Conservation (phyloP, 371 early-diverging fungal genomes). For the Mucor ambiguus region DNA sequence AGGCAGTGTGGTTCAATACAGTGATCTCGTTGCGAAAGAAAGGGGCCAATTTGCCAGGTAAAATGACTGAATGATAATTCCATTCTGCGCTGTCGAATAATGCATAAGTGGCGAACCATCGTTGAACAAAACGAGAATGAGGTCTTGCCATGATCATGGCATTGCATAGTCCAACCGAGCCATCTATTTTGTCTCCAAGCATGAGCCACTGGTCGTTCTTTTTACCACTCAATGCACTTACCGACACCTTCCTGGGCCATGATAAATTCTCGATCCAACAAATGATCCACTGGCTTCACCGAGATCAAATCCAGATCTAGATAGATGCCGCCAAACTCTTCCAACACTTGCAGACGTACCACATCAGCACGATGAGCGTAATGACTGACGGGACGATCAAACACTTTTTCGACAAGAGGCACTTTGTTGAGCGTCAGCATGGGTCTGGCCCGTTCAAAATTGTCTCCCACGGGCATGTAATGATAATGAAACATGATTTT, state of each 20-base stretch:
- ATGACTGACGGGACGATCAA: conserved; percentile 44
- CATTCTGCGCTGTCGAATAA: conserved; percentile 46
- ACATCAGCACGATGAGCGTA: conserved; percentile 58
- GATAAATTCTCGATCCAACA: conserved; percentile 47
- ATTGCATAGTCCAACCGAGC: conserved; percentile 54
- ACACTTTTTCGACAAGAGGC: conserved; percentile 35
- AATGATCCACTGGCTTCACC: conserved; percentile 46
- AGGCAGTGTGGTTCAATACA: conserved; percentile 41
- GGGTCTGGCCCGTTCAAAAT: conserved; percentile 47
- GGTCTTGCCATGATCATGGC: conserved; percentile 54
- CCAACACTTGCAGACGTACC: conserved; percentile 43
- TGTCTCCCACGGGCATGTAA: conserved; percentile 43
- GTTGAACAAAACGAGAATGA: conserved; percentile 49
- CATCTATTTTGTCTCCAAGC: conserved; percentile 26
- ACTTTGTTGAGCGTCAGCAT: conserved; percentile 45
- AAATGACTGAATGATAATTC: conserved; percentile 56
- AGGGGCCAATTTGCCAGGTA: conserved; percentile 53
- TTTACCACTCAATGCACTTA: conserved; percentile 10
- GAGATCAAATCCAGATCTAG: conserved; percentile 58
- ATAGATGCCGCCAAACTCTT: conserved; percentile 56
- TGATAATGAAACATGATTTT: conserved; percentile 57
- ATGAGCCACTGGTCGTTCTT: too few species aligned
- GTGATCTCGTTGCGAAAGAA: conserved; percentile 44
- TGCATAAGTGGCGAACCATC: conserved; percentile 51
- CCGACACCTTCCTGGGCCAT: conserved; percentile 57